Evolutionary conservation across 2,329 filamentous ascomycete genomes (phyloP), one percentile per base, ranked within the genome.

Genomic region (Pleurostoma richardsiae): DNA sequence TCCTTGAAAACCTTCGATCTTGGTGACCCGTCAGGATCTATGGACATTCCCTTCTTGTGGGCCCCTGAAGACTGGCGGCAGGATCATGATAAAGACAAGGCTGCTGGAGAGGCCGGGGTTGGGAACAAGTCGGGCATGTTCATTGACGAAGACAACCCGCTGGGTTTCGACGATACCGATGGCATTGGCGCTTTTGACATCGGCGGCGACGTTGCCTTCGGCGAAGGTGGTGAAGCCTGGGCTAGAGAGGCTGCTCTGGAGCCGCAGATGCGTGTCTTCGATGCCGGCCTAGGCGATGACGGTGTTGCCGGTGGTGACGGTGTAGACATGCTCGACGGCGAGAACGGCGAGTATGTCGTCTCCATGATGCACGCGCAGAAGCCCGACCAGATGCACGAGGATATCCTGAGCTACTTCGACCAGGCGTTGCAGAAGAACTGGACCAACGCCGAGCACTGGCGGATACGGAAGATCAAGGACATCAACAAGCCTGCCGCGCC

Each of bases 361-460:
- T 87, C 87, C n/a, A 82, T 96, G 71, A 81, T 80, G 39, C 86
- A 86, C 56, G 71, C 75, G 11, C 76, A 80, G 44, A 82, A 82
- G 46, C 76, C 77, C 43, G 88, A 89, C 58, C 76, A 76, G 60
- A 71, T 86, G 63, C 90, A 96, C 61, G 90, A 97, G 56, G 92
- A 96, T 58, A 96, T 99, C 48, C 77, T 99, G n/a, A 87, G 88
- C 60, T 99, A 97, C 70, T 99, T 99, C 61, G 94, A 99, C 64
- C 90, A 96, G 60, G 91, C 92, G 3, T 71, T 97, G 40, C 89
- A 94, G 63, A 97, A 96, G 77, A 96, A 96, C 60, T 99, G 94
- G 92, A 86, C 87, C 5, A 95, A 90, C 42, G 92, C 94, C n/a
- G 94, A 97, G 64, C 94, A 99, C 67, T 99, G 94, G 94, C 86